Evolutionary conservation across 768 basidiomycete genomes (phyloP).

Genomic region (Xerocomus brunneocitrinus): DNA sequence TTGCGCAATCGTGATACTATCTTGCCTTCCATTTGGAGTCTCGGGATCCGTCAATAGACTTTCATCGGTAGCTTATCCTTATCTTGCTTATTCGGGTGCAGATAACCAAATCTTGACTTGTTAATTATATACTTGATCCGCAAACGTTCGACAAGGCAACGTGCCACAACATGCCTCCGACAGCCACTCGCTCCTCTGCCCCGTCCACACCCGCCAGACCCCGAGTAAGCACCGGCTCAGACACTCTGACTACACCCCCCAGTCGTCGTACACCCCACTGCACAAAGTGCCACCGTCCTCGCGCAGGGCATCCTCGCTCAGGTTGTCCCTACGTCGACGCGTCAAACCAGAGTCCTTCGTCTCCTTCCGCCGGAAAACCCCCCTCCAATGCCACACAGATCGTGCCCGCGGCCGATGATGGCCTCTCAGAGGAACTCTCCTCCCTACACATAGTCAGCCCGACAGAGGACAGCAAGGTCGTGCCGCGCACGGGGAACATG

Average conservation of each 20-base stretch:
- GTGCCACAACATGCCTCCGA: conserved; percentile 20
- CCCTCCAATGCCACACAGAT: not conserved
- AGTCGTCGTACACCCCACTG: conserved; percentile 50
- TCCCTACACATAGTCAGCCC: conserved; percentile 41
- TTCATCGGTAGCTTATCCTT: not conserved
- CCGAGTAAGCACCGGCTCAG: conserved; percentile 9
- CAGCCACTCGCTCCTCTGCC: conserved; percentile 27
- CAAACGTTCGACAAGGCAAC: not conserved
- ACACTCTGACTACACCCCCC: conserved; percentile 24
- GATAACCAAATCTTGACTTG: not conserved
- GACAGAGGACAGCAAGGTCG: conserved; percentile 11
- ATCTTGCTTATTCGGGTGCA: not conserved
- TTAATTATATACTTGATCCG: no score
- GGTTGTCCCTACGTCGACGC: conserved; percentile 50
- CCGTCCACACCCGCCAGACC: conserved; percentile 27
- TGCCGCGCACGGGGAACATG: conserved; percentile 5
- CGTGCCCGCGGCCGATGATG: conserved; percentile 17
- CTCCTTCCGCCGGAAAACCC: conserved; percentile 12
- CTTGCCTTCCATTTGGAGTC: no score
- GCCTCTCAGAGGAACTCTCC: conserved; percentile 40
- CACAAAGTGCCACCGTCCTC: conserved; percentile 50
- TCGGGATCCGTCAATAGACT: not conserved
- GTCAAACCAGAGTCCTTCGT: conserved; percentile 9
- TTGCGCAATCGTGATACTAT: not conserved
- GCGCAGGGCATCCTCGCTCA: conserved; percentile 57